These are phyloP conservation scores for Aspergillus nanangensis DNA, from an alignment of 495 filamentous ascomycete species.

Conservation along the genomic window DNA sequence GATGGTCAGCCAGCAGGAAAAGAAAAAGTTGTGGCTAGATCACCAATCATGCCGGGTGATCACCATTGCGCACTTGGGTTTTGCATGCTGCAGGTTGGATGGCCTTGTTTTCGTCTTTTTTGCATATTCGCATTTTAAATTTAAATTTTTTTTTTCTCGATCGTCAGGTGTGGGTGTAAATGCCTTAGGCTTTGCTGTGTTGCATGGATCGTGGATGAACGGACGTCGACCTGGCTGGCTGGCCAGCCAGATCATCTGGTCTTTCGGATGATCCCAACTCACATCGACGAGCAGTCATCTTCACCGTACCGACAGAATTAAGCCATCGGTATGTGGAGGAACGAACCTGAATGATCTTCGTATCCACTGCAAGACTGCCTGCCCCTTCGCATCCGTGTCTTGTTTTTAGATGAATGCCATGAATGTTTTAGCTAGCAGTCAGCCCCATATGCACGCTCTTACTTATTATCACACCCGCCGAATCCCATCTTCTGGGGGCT, in stretches of 20 bases:
- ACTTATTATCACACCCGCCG: neutral
- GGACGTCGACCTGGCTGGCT: neutral
- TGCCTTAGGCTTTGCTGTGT: neutral
- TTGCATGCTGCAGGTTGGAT: neutral
- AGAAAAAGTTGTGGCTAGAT: neutral
- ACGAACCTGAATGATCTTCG: conserved; percentile 1
- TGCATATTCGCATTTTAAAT: neutral
- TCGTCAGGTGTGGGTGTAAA: no score
- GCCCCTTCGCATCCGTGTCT: neutral
- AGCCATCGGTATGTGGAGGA: neutral
- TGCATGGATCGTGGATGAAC: neutral
- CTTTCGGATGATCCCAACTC: neutral
- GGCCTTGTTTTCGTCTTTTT: neutral
- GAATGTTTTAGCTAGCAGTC: neutral
- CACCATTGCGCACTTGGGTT: neutral
- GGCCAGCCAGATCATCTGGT: neutral
- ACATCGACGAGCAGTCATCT: neutral
- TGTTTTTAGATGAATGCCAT: neutral
- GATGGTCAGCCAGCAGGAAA: conserved; percentile 23
- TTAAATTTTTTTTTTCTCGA: neutral
- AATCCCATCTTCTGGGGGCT: neutral
- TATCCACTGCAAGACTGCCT: conserved; percentile 3
- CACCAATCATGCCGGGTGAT: conserved; percentile 5
- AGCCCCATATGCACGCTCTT: neutral
- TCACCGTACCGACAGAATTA: neutral